Conservation (phyloP, 305 asterid species). For the Solanum hybrid region DNA sequence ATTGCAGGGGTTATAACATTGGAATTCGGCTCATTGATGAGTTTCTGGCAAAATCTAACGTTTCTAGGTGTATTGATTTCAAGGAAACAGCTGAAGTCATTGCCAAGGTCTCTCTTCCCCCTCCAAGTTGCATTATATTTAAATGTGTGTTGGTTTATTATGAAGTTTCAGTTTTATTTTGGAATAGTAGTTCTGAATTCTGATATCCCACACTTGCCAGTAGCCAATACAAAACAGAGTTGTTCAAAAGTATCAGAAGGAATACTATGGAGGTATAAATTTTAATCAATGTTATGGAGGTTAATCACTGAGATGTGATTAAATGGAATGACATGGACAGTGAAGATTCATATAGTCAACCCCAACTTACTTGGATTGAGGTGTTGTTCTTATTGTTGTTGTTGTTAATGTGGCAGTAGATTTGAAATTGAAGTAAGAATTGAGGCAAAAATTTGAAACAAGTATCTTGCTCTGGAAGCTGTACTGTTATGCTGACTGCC, state of each 20-base stretch:
- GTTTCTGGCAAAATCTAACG: conserved; percentile 86
- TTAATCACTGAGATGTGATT: neutral
- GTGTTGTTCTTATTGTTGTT: neutral
- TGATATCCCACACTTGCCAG: neutral
- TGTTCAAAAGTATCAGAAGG: neutral
- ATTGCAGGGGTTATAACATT: conserved; percentile 81
- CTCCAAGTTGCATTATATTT: neutral
- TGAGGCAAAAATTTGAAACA: neutral
- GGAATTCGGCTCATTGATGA: conserved; percentile 85
- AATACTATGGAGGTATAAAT: neutral
- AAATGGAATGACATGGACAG: neutral
- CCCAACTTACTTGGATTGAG: neutral
- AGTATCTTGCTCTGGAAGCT: neutral
- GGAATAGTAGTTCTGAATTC: neutral
- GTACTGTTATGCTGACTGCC: neutral
- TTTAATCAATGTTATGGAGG: neutral
- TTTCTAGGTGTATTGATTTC: conserved; percentile 83
- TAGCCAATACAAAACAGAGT: neutral
- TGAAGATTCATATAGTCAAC: neutral
- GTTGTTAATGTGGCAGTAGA: neutral
- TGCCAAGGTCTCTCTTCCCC: conserved; percentile 55
- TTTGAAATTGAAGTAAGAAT: neutral
- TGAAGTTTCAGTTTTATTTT: neutral
- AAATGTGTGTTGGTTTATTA: neutral
- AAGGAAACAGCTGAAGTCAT: conserved; percentile 94